These are phyloP conservation scores for Nicotiana undulata DNA, from an alignment of 257 asterid species.

Conservation along the genomic window DNA sequence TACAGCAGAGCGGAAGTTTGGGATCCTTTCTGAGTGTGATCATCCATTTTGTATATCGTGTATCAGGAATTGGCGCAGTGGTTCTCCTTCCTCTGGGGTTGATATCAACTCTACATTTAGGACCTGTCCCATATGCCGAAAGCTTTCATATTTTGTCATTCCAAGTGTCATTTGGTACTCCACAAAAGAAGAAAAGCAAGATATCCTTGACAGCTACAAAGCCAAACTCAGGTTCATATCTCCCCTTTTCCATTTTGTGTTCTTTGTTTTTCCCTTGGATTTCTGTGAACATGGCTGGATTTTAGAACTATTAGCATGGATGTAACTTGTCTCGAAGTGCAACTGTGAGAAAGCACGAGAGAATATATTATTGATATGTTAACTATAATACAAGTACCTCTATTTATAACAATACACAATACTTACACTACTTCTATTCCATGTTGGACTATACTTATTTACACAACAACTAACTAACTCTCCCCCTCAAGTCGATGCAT, in stretches of 20 bases:
- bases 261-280: neutral
- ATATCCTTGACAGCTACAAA: conserved; percentile 79
- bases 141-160: conserved; percentile 84
- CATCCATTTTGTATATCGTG: conserved; percentile 94
- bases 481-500: too few relatives aligned
- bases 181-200: conserved; percentile 66
- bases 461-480: too few relatives aligned
- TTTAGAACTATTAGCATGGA: neutral
- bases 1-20: conserved; percentile 75
- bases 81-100: conserved; percentile 58
- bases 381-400: too few relatives aligned
- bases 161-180: conserved; percentile 93
- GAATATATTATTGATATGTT: too few relatives aligned
- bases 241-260: neutral
- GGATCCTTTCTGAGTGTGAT: conserved; percentile 85
- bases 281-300: neutral
- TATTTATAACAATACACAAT: too few relatives aligned
- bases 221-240: conserved; percentile 65
- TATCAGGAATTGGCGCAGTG: conserved; percentile 87
- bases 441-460: too few relatives aligned
- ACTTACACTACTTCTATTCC: too few relatives aligned
- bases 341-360: neutral
- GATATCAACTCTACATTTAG: conserved; percentile 73
- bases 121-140: conserved; percentile 90
- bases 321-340: neutral